Evolutionary conservation across 140 eudicot species (phyloP).

Genomic region (Cichorium intybus): DNA sequence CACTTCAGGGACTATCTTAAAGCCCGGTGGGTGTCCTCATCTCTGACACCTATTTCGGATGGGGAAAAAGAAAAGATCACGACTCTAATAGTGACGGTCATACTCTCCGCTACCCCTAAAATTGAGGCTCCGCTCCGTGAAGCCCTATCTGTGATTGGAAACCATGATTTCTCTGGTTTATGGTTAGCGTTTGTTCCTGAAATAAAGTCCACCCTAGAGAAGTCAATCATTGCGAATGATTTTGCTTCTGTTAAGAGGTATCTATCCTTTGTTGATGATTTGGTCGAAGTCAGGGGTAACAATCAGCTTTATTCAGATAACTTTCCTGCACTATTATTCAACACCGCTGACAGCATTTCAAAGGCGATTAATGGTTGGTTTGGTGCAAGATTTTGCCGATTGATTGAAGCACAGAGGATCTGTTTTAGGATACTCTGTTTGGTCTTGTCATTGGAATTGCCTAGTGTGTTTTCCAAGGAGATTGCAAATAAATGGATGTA

Average conservation of each 20-base stretch:
- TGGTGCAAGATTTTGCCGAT: slow-evolving; percentile 31
- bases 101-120: slow-evolving; percentile 48
- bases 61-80: slow-evolving; percentile 74
- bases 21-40: slow-evolving; percentile 48
- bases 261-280: slow-evolving; percentile 53
- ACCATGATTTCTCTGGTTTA: slow-evolving; percentile 69
- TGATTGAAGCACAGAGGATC: slow-evolving; percentile 71
- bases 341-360: slow-evolving; percentile 50
- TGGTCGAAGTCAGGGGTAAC: slow-evolving; percentile 59
- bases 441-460: slow-evolving; percentile 68
- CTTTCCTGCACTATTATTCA: slow-evolving; percentile 59
- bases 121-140: slow-evolving; percentile 87
- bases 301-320: slow-evolving; percentile 65
- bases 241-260: slow-evolving; percentile 72
- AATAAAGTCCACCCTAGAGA: slow-evolving; percentile 44
- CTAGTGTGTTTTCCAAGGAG: slow-evolving; percentile 81
- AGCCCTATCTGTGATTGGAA: slow-evolving; percentile 76
- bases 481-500: slow-evolving; percentile 76
- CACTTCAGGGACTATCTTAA: slow-evolving; percentile 86
- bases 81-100: slow-evolving; percentile 58
- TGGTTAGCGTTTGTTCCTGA: slow-evolving; percentile 80
- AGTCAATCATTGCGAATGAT: slow-evolving; percentile 50
- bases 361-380: slow-evolving; percentile 36
- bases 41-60: slow-evolving; percentile 38
- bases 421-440: slow-evolving; percentile 86